These are phyloP conservation scores for Fusarium keratoplasticum DNA, from an alignment of 2,329 filamentous ascomycete genomes.

Conservation along the genomic window DNA sequence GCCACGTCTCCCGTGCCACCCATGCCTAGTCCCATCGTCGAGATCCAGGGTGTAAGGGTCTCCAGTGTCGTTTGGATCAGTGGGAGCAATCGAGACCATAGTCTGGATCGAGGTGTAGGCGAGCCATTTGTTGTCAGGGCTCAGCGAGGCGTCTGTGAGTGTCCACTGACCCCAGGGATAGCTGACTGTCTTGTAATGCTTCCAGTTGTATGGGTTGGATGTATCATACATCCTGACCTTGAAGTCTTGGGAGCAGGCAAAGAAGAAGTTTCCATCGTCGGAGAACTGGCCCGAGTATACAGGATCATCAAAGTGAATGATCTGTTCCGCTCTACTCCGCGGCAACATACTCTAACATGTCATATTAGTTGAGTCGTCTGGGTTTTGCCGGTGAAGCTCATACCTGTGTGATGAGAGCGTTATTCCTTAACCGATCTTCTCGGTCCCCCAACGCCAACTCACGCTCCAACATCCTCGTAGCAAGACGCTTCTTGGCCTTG, in stretches of 20 bases:
- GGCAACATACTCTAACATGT: conserved; percentile 77
- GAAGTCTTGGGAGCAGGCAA: conserved; percentile 91
- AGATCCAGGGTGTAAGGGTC: conserved; percentile 87
- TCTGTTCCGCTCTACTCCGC: conserved; percentile 80
- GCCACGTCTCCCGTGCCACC: conserved; percentile 43
- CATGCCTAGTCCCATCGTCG: conserved; percentile 45
- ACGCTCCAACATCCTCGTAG: conserved; percentile 80
- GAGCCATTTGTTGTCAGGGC: conserved; percentile 90
- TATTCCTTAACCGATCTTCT: conserved; percentile 69
- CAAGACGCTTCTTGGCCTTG: conserved; percentile 69
- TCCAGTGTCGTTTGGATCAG: conserved; percentile 83
- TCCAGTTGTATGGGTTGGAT: conserved; percentile 94
- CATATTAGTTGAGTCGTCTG: conserved; percentile 14
- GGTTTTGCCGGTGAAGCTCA: conserved; percentile 16
- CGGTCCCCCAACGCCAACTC: conserved; percentile 80
- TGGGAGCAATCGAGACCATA: conserved; percentile 86
- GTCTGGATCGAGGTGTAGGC: conserved; percentile 92
- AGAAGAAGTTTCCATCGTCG: conserved; percentile 97
- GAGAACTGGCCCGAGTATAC: conserved; percentile 98
- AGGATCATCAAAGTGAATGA: conserved; percentile 86
- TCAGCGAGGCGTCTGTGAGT: conserved; percentile 91
- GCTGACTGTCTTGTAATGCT: conserved; percentile 89
- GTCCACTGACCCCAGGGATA: conserved; percentile 96
- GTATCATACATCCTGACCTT: conserved; percentile 98
- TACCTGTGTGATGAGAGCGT: conserved; percentile 76